Evolutionary conservation across 108 stramenopile species (phyloP), one percentile per base, ranked within the genome.

Genomic region (Skeletonema costatum): DNA sequence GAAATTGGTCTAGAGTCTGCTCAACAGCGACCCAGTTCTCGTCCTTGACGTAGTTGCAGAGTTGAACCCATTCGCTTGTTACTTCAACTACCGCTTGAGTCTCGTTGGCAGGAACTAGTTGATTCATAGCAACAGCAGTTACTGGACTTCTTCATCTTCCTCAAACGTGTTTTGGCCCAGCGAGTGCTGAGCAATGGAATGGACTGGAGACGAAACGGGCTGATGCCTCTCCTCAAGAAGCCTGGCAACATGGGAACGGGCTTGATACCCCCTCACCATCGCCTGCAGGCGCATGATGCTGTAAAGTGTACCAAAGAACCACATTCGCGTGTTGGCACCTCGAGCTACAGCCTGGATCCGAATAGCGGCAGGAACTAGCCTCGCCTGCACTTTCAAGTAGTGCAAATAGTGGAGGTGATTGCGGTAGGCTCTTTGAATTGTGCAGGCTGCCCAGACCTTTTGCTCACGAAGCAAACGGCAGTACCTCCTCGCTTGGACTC

Each of bases 21-120:
- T 94, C 93, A 21, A 91, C 88, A 53, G 86, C 86, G 6, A 90
- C 87, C 93, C 93, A 94, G 71, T 94, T 90, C 60, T 94, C 90
- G 64, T 89, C 84, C 30, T 90, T 86, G 36, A 95, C 91, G 30
- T 89, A 77, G 38, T 73, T 82, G 29, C 85, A 86, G 11, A 95
- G 84, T 50, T 87, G 89, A 65, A 46, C 73, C 79, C 79, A 80
- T 30, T 68, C 67, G 21, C 68, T 68, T 4, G 66, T 60, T 13
- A 80, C 72, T 56, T 67, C 67, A 0, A 69, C 62, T 21, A 80
- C 68, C 39, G 48, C 79, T 46, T 64, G 79, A 51, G 72, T 33
- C 4, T 79, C 71, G 4, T 56, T 56, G 11, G 6, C 71, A 30
- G 70, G 59, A 12, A 60, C 64, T 29, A 79, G 11, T 38, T 71